Conservation (phyloP, 225 moss, liverwort and hornwort species). For the Pseudoscleropodium purum region DNA sequence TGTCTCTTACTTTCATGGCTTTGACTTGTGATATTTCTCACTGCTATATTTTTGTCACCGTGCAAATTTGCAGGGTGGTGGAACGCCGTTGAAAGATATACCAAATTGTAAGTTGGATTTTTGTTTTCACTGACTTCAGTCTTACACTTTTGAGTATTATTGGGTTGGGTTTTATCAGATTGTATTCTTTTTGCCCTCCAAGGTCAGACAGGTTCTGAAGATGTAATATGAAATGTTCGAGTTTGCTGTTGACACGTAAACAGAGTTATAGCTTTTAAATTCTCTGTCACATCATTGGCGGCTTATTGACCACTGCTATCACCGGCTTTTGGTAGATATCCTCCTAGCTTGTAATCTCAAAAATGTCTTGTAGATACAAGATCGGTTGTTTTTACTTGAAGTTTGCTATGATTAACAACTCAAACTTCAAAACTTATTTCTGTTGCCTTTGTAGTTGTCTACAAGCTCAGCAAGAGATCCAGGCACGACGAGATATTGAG, state of each 20-base stretch:
- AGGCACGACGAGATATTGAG: conserved; percentile 66
- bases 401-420: background rate
- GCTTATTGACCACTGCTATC: background rate
- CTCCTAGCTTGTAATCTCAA: background rate
- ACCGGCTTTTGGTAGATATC: background rate
- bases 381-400: background rate
- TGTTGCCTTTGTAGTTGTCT: conserved; percentile 52
- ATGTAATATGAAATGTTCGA: background rate
- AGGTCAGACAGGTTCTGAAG: background rate
- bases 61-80: conserved; percentile 42
- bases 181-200: background rate
- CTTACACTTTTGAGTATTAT: background rate
- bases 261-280: background rate
- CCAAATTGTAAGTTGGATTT: conserved; percentile 56
- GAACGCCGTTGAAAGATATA: conserved; percentile 72
- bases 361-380: background rate
- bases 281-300: background rate
- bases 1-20: background rate
- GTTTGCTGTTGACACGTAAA: background rate
- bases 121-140: background rate
- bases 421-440: background rate
- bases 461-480: conserved; percentile 68
- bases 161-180: background rate
- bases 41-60: background rate
- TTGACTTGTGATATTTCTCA: background rate